A percentile compares a stretch with the other conserved stretches of the same genome.
phyloP scores from a whole-genome alignment of 1,284 basidiomycete species.

The Moniliella sp. region DNA sequence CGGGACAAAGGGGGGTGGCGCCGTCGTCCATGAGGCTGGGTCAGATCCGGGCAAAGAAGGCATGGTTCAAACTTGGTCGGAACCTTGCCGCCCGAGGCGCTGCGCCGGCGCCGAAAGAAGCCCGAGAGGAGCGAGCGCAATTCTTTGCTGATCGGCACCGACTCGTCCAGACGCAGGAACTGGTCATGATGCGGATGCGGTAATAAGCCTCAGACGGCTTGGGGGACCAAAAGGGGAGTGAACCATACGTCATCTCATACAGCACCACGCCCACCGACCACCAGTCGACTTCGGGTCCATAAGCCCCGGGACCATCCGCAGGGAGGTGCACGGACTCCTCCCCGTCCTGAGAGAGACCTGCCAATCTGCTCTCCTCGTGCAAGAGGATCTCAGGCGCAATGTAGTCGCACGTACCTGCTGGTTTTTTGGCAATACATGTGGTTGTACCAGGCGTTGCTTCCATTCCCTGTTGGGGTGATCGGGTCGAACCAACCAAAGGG shows the following conservation, averaged over 20 bases:
- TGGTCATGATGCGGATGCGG: conserved; percentile 11
- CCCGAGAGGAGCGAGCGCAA: too few species aligned
- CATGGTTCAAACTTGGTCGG: conserved; percentile 13
- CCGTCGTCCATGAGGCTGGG: conserved; percentile 11
- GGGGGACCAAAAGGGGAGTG: conserved; percentile 24
- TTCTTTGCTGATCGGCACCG: too few species aligned
- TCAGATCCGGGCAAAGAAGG: conserved; percentile 12
- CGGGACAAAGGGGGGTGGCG: too few species aligned
- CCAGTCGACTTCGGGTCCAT: conserved; percentile 31
- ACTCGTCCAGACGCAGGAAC: too few species aligned
- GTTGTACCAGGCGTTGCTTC: too few species aligned
- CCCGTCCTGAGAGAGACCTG: background rate
- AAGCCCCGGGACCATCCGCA: conserved; percentile 11
- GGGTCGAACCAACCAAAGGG: conserved; percentile 17
- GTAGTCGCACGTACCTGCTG: conserved; percentile 29
- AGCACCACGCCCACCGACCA: conserved; percentile 31
- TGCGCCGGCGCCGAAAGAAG: too few species aligned
- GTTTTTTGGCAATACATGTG: too few species aligned
- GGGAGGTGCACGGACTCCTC: background rate
- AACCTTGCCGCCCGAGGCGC: conserved; percentile 12
- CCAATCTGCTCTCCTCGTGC: conserved; percentile 16
- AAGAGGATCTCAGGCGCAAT: conserved; percentile 28
- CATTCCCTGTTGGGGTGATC: too few species aligned
- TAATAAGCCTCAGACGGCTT: conserved; percentile 21
- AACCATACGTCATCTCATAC: conserved; percentile 27